Evolutionary conservation across 805 yeast genomes (phyloP), one percentile per base, ranked within the genome.

Genomic region (Candida vartiovaarae): DNA sequence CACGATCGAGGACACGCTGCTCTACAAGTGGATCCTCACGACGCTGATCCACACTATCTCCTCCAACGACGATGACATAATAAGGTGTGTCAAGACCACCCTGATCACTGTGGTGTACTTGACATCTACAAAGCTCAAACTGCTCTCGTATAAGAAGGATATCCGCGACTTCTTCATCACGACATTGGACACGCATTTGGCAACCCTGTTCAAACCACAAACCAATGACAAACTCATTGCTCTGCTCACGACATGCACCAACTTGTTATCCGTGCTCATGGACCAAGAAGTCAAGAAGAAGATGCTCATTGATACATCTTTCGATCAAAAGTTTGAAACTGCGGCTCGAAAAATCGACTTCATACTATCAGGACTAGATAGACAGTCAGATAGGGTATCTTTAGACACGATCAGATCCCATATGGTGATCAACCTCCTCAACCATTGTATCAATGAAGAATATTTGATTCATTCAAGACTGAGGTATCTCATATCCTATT

Each of bases 271-370:
- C 4, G 35, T 57, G 1, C 34, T 58, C 39, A 51, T 54, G 8
- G 58, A 56, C 33, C 25, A 42, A 7, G 58, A 54, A 24, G 43
- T 57, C 27, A 45, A 46, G 40, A 45, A 40, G 26, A 53, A 49
- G n/a, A 29, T 58, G 39, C 36, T 54, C 44, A 36, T 58, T 23
- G 55, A 52, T 29, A 8, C 42, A 4, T 45, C 60, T 2, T 48
- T 47, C 34, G 61, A 58, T 31, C 53, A 46, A 23, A 43, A 42
- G 8, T 48, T 57, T 43, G 60, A 57, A 32, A 44, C 57, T 1
- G 56, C 50, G 3, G 39, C 53, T 0, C 50, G 61, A 45, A 57
- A 48, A 27, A 45, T 57, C 3, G 57, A 55, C 32, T 50, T 43
- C 31, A 43, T 52, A 2, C 30, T 57, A n/a, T 20, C 48, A 1